Conservation (phyloP, 371 early-diverging fungal species). For the Rhizopus arrhizus region DNA sequence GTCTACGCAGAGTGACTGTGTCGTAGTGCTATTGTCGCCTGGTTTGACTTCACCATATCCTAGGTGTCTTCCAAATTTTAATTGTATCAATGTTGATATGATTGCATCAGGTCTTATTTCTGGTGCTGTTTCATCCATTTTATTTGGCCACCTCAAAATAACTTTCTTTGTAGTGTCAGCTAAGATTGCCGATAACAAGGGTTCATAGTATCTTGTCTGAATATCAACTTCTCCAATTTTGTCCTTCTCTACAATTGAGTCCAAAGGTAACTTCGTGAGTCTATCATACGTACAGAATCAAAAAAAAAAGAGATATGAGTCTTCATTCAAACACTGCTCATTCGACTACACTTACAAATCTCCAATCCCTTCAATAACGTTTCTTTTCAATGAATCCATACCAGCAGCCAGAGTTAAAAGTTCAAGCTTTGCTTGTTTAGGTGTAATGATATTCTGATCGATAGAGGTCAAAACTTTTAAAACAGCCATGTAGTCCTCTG, state of each 20-base stretch:
- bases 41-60: constrained; percentile 25
- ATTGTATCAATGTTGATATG: constrained; percentile 21
- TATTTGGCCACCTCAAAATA: constrained; percentile 24
- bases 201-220: constrained; percentile 31
- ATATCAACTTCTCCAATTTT: constrained; percentile 30
- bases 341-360: constrained; percentile 23
- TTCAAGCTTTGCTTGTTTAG: constrained; percentile 15
- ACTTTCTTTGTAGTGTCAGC: constrained; percentile 22
- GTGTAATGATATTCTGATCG: constrained; percentile 10
- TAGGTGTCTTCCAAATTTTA: constrained; percentile 14
- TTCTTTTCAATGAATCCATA: constrained; percentile 15
- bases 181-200: constrained; percentile 22
- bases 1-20: constrained; percentile 18
- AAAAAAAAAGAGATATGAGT: constrained; percentile 11
- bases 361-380: constrained; percentile 21
- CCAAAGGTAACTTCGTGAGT: constrained; percentile 20
- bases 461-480: constrained; percentile 8
- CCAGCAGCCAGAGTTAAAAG: constrained; percentile 18
- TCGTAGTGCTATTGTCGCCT: constrained; percentile 17
- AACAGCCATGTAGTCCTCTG: constrained; percentile 11
- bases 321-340: constrained; percentile 20
- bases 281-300: constrained; percentile 21
- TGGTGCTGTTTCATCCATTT: constrained; percentile 15
- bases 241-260: constrained; percentile 20
- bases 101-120: constrained; percentile 22